Base-by-base conservation (phyloP, 352 stramenopile genomes). In the Thraustochytrium sp. region DNA sequence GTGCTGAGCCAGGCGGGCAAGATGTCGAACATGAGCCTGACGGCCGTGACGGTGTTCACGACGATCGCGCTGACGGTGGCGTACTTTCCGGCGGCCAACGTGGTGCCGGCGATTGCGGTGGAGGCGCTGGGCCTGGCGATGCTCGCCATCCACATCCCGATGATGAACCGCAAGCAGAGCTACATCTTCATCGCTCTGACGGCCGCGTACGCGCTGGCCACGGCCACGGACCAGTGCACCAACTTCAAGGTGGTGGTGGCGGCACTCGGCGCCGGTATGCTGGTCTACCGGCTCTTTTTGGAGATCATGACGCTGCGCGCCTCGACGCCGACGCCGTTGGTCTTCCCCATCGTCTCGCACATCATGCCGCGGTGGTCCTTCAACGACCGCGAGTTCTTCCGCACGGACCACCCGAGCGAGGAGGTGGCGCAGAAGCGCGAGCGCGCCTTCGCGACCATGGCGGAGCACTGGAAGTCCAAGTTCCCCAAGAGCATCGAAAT, bases 311-410 rank as follows among this genome's bases (percentile, higher is more conserved):
- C 68, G 21, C 51, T 80, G 48, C 46, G 68, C 37, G 68, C 68
- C 37, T 16, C 31, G 8, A 65, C 53, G 31, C 68, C 68, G 16
- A 80, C 68, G 11, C 68, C 68, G 46, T 34, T 80, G 1, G 18
- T 84, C 36, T 84, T 84, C 75, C 82, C 78, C 40, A 38, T 85
- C 18, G 49, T 86, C 34, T 74, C 63, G 46, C 82, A 85, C 23
- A 29, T 87, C 1, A 68, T 87, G 38, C 72, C 63, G 21, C 68
- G 55, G 11, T 87, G 77, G 46, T 59, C 64, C 3, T 84, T 86
- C 42, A 80, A 18, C 34, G 63, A 82, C 61, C 46, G 82, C 29
- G 56, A 76, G 21, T 87, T 85, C 82, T 84, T 86, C 49, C 44
- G 51, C 37, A 51, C 85, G 3, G 85, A 87, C 74, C 55, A 82